These are phyloP conservation scores for Sarocladium brachiariae DNA, from an alignment of 2,329 filamentous ascomycete genomes.

Conservation along the genomic window DNA sequence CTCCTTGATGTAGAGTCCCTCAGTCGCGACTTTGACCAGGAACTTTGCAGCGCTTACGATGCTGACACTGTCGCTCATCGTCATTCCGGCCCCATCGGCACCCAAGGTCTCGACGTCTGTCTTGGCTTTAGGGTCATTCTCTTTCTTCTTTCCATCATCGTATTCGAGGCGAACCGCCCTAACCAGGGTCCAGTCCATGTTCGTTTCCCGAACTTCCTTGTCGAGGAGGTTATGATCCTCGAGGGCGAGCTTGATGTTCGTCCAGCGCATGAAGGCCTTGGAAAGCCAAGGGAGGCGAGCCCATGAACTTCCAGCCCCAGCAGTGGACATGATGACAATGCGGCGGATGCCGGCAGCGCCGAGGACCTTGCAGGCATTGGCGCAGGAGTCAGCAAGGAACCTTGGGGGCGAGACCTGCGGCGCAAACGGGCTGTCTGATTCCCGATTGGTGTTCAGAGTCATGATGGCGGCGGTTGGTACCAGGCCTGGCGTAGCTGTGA, in stretches of 20 bases:
- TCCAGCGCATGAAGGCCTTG: conserved; percentile 32
- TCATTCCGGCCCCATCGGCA: conserved; percentile 31
- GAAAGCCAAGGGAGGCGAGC: conserved; percentile 30
- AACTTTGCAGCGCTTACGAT: conserved; percentile 35
- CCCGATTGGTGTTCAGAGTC: conserved; percentile 36
- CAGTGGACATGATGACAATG: conserved; percentile 39
- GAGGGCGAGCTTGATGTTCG: conserved; percentile 36
- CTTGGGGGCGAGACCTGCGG: conserved; percentile 27
- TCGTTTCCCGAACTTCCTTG: conserved; percentile 17
- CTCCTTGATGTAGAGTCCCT: conserved; percentile 16
- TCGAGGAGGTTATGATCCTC: conserved; percentile 36
- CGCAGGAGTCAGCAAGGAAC: conserved; percentile 37
- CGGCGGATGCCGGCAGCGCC: conserved; percentile 24
- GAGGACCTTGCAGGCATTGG: conserved; percentile 30
- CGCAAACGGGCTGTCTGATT: conserved; percentile 39
- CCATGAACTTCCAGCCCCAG: conserved; percentile 38
- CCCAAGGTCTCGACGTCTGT: conserved; percentile 28
- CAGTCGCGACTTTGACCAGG: conserved; percentile 29
- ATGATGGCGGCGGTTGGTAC: conserved; percentile 33
- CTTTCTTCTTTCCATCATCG: conserved; percentile 20
- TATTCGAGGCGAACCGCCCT: conserved; percentile 35
- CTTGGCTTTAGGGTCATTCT: neutral
- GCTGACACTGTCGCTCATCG: conserved; percentile 28
- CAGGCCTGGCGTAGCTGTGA: conserved; percentile 13
- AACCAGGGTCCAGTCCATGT: conserved; percentile 26